Percentiles rank a stretch among this genome's conserved stretches.
phyloP scores from a whole-genome alignment of 2,329 filamentous ascomycete genomes.

The Colletotrichum scovillei region DNA sequence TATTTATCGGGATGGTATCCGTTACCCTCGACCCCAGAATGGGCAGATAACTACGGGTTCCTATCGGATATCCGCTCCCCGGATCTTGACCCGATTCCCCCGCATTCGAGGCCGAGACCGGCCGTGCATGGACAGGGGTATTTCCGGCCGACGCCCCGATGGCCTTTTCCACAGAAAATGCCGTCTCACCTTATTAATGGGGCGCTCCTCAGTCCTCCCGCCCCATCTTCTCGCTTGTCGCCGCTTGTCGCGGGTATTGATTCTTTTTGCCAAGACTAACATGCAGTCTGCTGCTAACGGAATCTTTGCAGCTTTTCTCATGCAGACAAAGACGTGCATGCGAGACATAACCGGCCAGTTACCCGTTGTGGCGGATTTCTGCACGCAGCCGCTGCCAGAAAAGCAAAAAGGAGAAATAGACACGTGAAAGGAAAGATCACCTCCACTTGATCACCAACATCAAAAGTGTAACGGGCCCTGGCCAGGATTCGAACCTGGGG shows the following conservation, averaged over 20 bases:
- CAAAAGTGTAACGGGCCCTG: neutral
- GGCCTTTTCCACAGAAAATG: conserved; percentile 15
- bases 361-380: too few species aligned
- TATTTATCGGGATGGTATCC: conserved; percentile 21
- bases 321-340: neutral
- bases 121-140: conserved; percentile 33
- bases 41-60: conserved; percentile 16
- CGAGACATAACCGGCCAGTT: neutral
- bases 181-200: neutral
- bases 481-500: conserved; percentile 35
- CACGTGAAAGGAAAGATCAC: too few species aligned
- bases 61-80: conserved; percentile 34
- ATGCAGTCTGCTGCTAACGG: neutral
- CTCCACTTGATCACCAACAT: neutral
- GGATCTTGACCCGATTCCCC: conserved; percentile 31
- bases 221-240: neutral
- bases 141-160: conserved; percentile 28
- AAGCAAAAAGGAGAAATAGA: too few species aligned
- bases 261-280: neutral
- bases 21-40: neutral
- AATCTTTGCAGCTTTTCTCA: conserved; percentile 9
- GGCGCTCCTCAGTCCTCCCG: too few species aligned
- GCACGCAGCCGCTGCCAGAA: too few species aligned
- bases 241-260: neutral
- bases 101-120: conserved; percentile 33